A percentile compares a stretch with the other conserved stretches of the same genome.
These are phyloP conservation scores for Ceratobasidium sp. DNA, from an alignment of 1,284 basidiomycete species.

Conservation along the genomic window DNA sequence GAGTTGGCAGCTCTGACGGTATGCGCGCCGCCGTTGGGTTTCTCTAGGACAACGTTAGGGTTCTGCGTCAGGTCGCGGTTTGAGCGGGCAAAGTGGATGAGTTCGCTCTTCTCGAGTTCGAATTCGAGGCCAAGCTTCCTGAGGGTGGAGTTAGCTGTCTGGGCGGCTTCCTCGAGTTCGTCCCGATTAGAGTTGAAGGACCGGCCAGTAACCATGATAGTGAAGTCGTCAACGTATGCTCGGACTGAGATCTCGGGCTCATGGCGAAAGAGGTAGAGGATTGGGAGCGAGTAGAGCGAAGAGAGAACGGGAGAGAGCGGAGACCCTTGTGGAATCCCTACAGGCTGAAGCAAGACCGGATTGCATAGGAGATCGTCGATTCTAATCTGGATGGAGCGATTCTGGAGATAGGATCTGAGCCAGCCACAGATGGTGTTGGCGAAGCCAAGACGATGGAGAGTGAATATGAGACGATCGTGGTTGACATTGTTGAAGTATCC, in stretches of 20 bases:
- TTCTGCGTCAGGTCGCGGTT: background rate
- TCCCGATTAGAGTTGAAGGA: background rate
- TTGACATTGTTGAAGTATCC: constrained; percentile 49
- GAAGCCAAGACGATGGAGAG: constrained; percentile 30
- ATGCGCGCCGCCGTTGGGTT: background rate
- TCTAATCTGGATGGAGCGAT: constrained; percentile 44
- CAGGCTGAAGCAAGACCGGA: background rate
- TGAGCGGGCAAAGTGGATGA: constrained; percentile 10
- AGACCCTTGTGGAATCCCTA: constrained; percentile 37
- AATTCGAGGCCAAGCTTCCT: background rate
- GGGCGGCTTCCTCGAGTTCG: background rate
- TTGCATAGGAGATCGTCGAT: constrained; percentile 42
- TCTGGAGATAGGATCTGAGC: constrained; percentile 38
- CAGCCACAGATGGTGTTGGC: constrained; percentile 30
- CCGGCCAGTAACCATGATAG: too few species aligned
- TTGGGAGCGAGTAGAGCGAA: constrained; percentile 35
- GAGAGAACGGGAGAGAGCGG: constrained; percentile 33
- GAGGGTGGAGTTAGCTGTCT: background rate
- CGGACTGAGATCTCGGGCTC: background rate
- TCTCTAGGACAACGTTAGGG: background rate
- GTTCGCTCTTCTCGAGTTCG: constrained; percentile 3
- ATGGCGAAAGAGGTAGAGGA: constrained; percentile 3
- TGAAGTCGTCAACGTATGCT: constrained; percentile 25
- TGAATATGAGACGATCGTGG: constrained; percentile 42
- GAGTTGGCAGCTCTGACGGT: background rate